phyloP scores from a whole-genome alignment of 2,329 filamentous ascomycete species.

The Talaromyces amestolkiae region DNA sequence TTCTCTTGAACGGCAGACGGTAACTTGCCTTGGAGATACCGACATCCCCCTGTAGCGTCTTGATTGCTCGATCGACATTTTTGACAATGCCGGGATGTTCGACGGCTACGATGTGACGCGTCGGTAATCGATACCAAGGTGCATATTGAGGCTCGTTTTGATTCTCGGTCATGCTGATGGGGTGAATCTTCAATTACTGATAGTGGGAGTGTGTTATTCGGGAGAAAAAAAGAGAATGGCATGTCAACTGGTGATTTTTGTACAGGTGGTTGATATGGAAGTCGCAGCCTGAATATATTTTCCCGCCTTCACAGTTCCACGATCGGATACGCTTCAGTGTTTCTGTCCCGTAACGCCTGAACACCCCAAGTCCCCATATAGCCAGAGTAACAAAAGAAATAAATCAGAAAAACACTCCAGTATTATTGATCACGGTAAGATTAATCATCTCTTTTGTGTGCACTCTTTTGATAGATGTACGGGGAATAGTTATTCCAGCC shows the following conservation, averaged over 20 bases:
- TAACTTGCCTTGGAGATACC: slow-evolving; percentile 53
- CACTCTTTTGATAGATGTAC: neutral
- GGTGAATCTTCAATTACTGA: neutral
- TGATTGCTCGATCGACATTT: slow-evolving; percentile 62
- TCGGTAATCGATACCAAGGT: slow-evolving; percentile 53
- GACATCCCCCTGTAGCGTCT: slow-evolving; percentile 58
- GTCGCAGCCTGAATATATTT: neutral
- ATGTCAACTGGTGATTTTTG: neutral
- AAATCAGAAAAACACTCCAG: neutral
- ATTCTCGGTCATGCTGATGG: neutral
- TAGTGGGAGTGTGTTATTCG: neutral
- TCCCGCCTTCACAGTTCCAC: neutral
- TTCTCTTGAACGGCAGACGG: neutral
- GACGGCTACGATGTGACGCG: slow-evolving; percentile 56
- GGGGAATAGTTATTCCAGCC: neutral
- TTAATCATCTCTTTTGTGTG: neutral
- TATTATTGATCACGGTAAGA: neutral
- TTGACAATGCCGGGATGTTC: slow-evolving; percentile 67
- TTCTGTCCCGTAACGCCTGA: neutral
- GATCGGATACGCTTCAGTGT: neutral
- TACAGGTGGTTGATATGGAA: neutral
- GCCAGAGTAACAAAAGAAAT: too few relatives aligned
- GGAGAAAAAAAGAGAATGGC: neutral
- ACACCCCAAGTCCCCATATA: neutral
- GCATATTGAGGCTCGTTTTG: slow-evolving; percentile 25